A percentile compares a stretch with the other conserved stretches of the same genome.
These are phyloP conservation scores for Mrakia frigida DNA, from an alignment of 768 basidiomycete genomes.

Conservation along the genomic window DNA sequence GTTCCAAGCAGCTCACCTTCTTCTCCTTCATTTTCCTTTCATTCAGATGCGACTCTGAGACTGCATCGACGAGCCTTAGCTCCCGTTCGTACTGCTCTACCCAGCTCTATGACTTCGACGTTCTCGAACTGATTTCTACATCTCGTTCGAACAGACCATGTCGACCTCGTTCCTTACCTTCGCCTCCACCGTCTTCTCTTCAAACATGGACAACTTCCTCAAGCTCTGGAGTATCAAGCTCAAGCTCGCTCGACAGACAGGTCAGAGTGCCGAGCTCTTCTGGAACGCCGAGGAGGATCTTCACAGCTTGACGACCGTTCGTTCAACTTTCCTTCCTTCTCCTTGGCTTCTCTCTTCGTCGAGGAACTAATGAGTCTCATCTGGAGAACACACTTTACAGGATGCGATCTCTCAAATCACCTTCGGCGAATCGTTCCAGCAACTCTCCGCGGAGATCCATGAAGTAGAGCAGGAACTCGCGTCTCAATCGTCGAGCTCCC, in stretches of 20 bases:
- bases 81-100: not conserved
- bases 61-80: constrained; percentile 21
- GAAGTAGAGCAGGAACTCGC: not conserved
- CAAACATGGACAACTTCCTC: not conserved
- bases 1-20: no score
- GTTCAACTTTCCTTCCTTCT: not conserved
- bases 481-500: not conserved
- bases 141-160: constrained; percentile 13
- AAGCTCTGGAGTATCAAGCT: constrained; percentile 7
- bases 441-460: not conserved
- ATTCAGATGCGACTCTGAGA: constrained; percentile 1
- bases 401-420: constrained; percentile 22
- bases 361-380: not conserved
- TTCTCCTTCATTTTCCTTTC: not conserved
- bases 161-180: constrained; percentile 2
- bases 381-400: not conserved
- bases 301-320: not conserved
- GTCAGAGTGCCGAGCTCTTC: not conserved
- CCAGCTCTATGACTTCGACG: not conserved
- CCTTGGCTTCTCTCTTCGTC: no score
- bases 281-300: constrained; percentile 16
- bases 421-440: constrained; percentile 19
- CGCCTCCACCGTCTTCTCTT: constrained; percentile 3
- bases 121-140: not conserved
- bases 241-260: not conserved